Percentiles rank a stretch among this genome's conserved stretches.
Evolutionary conservation across 2,329 filamentous ascomycete genomes (phyloP).

Genomic region (Phoma sp.): DNA sequence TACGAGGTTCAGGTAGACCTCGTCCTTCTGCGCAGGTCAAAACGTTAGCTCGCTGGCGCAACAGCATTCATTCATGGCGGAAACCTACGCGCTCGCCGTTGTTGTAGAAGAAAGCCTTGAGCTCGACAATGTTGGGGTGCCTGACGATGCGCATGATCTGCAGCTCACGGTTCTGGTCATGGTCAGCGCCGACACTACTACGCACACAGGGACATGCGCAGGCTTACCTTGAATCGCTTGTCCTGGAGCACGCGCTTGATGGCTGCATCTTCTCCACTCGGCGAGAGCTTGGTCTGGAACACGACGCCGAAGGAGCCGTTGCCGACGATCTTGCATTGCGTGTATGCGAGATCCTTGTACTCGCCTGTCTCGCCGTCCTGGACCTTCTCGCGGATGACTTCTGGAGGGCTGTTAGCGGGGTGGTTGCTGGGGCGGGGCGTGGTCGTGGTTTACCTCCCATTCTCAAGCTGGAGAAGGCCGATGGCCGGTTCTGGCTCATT

Average conservation of each 20-base stretch:
- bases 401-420: constrained; percentile 60
- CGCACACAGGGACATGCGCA: constrained; percentile 21
- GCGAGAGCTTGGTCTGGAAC: constrained; percentile 97
- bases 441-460: constrained; percentile 86
- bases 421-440: constrained; percentile 1
- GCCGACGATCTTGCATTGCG: constrained; percentile 98
- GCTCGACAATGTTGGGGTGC: constrained; percentile 97
- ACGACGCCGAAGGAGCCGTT: constrained; percentile 99
- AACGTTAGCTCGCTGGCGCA: constrained; percentile 39
- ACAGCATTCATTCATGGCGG: constrained; percentile 13
- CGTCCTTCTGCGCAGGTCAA: constrained; percentile 68
- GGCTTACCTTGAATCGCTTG: constrained; percentile 95
- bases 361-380: constrained; percentile 98
- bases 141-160: constrained; percentile 99
- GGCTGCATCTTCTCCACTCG: constrained; percentile 96
- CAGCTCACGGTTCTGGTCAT: constrained; percentile 86
- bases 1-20: constrained; percentile 97
- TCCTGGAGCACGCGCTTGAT: constrained; percentile 99
- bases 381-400: constrained; percentile 98
- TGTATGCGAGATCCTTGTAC: constrained; percentile 96
- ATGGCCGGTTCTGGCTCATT: constrained; percentile 92
- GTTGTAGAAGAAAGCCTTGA: constrained; percentile 99
- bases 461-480: constrained; percentile 85
- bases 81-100: constrained; percentile 90
- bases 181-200: constrained; percentile 34